Evolutionary conservation across 495 filamentous ascomycete species (phyloP), one percentile per base, ranked within the genome.

Genomic region (Chaetomium cochliodes): DNA sequence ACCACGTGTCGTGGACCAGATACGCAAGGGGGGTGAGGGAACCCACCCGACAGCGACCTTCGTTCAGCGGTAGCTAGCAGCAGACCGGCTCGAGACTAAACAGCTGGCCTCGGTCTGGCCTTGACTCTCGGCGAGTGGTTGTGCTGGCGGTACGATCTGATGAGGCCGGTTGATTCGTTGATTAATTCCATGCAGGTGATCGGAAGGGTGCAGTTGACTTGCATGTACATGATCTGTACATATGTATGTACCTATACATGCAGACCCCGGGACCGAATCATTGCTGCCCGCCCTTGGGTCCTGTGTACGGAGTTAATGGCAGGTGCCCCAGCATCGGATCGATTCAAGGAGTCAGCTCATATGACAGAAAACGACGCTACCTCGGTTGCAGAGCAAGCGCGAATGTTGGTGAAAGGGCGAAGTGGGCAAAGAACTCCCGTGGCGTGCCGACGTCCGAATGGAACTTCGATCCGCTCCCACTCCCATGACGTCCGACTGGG

Each of bases 131-230:
- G 46, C 8, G 46, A 50, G 20, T 50, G 46, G 49, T 52, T 8
- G 49, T n/a, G 16, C 23, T 6, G 22, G 23, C 23, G 33, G 49
- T 20, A 62, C 60, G 33, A 62, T 54, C 37, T 62, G 37, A 20
- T 44, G n/a, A 53, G 4, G 60, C 50, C n/a, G 50, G 33, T 20
- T 62, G 60, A 62, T 65, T 65, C 64, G 64, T 28, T 39, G 58
- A 62, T 57, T n/a, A 18, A 11, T 16, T 33, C 18, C 37, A 57
- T 66, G 64, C 64, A 62, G 30, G 64, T 61, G 58, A 65, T 65
- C 58, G 51, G 42, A 62, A 56, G 50, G 50, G 50, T 41, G 58
- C 52, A 62, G 26, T 22, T 23, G 64, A 52, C 58, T 58, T 53
- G 64, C 64, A 65, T 63, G 33, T 37, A 37, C 33, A 30, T 30